phyloP scores from a whole-genome alignment of 768 basidiomycete species.

The Lentinula aciculospora region DNA sequence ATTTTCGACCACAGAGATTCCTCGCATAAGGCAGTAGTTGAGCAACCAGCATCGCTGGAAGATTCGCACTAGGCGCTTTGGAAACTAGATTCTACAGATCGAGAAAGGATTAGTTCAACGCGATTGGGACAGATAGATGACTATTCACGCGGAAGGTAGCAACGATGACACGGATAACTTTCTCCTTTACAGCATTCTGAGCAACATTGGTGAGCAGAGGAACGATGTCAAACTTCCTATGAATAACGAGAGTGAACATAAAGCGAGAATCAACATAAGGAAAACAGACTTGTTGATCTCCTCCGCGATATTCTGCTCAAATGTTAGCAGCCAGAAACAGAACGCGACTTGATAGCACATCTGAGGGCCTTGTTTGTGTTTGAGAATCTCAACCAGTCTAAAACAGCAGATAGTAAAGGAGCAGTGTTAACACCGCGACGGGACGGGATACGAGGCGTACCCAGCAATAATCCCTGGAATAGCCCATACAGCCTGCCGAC shows the following conservation, averaged over 20 bases:
- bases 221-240: conserved; percentile 85
- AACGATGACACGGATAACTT: conserved; percentile 89
- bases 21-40: conserved; percentile 83
- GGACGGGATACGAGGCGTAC: conserved; percentile 28
- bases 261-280: not conserved
- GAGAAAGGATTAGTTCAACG: conserved; percentile 1
- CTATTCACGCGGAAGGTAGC: conserved; percentile 78
- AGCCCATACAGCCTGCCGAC: conserved; percentile 76
- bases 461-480: conserved; percentile 64
- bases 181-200: conserved; percentile 91
- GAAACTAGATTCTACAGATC: conserved; percentile 73
- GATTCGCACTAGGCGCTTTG: conserved; percentile 82
- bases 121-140: not conserved
- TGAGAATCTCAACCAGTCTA: conserved; percentile 81
- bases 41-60: conserved; percentile 89
- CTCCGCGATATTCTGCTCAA: conserved; percentile 80
- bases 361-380: conserved; percentile 79
- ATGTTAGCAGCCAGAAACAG: conserved; percentile 92
- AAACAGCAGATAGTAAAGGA: not conserved
- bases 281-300: conserved; percentile 75
- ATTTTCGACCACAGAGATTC: conserved; percentile 80
- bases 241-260: not conserved
- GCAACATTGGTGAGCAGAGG: conserved; percentile 80
- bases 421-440: not conserved
- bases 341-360: conserved; percentile 93